Conservation (phyloP, 768 basidiomycete genomes). For the Boletus sp. region DNA sequence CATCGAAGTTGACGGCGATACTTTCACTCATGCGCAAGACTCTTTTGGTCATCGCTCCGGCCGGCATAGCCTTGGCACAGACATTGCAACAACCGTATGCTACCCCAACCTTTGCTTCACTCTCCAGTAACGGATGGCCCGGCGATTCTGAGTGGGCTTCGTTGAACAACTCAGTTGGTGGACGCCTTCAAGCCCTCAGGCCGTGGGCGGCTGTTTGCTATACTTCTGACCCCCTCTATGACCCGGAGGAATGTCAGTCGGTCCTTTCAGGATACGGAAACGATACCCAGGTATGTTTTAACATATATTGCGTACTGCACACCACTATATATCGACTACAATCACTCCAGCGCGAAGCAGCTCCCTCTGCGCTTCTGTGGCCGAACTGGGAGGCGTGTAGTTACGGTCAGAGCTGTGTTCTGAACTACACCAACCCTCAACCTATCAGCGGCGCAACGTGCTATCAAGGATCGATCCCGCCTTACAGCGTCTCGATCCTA, state of each 20-base stretch:
- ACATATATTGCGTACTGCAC: not conserved
- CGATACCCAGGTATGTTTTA: slow-evolving; percentile 12
- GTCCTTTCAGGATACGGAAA: slow-evolving; percentile 15
- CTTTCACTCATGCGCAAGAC: not conserved
- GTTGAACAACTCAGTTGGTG: slow-evolving; percentile 16
- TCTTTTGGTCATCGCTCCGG: not conserved
- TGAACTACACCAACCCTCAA: slow-evolving; percentile 21
- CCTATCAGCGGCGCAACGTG: slow-evolving; percentile 6
- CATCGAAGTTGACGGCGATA: not conserved
- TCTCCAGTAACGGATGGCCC: slow-evolving; percentile 10
- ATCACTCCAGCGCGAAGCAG: slow-evolving; percentile 16
- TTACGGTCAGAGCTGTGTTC: slow-evolving; percentile 15
- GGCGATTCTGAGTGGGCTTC: slow-evolving; percentile 2
- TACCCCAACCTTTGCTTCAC: not conserved
- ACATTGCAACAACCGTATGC: slow-evolving; percentile 5
- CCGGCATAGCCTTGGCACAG: not conserved
- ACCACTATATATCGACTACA: not conserved
- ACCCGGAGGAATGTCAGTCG: slow-evolving; percentile 11
- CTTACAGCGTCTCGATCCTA: slow-evolving; percentile 18
- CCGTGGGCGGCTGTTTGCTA: slow-evolving; percentile 25
- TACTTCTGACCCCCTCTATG: slow-evolving; percentile 17
- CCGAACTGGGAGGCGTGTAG: slow-evolving; percentile 23
- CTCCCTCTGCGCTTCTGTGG: slow-evolving; percentile 20
- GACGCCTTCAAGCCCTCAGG: slow-evolving; percentile 17
- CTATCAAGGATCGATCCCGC: slow-evolving; percentile 20